Evolutionary conservation across 2,329 filamentous ascomycete species (phyloP), one percentile per base, ranked within the genome.

Genomic region (Xylaria sp.): DNA sequence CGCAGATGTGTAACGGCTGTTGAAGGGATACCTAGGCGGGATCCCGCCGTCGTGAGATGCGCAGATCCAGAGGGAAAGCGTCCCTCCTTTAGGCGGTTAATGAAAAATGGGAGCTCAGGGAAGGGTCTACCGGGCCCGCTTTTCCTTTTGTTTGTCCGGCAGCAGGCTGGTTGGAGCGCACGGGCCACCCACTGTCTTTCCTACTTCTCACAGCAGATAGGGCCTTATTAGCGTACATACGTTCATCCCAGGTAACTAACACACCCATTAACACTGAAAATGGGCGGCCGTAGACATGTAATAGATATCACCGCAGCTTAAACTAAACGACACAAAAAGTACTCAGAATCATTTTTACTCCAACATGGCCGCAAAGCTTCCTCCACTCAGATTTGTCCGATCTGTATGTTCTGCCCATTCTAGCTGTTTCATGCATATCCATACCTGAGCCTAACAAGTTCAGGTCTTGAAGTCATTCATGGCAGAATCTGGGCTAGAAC

Each of bases 391-490:
- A 76, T 91, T 91, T 77, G 90, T 92, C 15, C 84, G 85, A 80
- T 89, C 88, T 54, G 90, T 92, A 81, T 74, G 86, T 78, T 58
- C 28, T 10, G 34, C 10, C 2, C 18, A 25, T 25, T 15, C 51
- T 52, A 32, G 20, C 52, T n/a, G n/a, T 12, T 46, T 1, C 23
- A 44, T 54, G 18, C 46, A 48, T 20, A 50, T 54, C 9, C 32
- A 41, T 20, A 50, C 20, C n/a, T 44, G 2, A 12, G 64, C 48
- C 28, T 71, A 46, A 69, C 23, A 6, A 60, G 32, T 23, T 18
- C 68, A 96, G 93, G 93, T 97, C 56, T 88, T 94, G 84, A 91
- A 92, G 79, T 94, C 93, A 1, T 98, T 98, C 81, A 89, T 92
- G 83, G 88, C 88, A 73, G 92, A 93, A 72, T 97, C 94, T 5